phyloP scores from a whole-genome alignment of 1,139 yeast genomes.

The Kodamaea arcana region DNA sequence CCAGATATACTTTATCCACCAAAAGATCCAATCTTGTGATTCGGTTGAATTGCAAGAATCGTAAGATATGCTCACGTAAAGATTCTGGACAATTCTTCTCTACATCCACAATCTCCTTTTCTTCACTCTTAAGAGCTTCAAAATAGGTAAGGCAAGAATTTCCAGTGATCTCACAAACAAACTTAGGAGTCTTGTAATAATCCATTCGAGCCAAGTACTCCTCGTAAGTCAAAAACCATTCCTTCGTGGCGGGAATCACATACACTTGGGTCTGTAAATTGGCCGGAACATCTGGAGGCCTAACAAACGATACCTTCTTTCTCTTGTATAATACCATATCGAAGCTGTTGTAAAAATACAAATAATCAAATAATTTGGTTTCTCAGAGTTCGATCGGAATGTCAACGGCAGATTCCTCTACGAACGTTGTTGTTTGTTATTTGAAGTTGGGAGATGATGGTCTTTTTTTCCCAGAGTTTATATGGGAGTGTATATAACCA shows the following conservation, averaged over 20 bases:
- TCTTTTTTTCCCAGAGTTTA: conserved; percentile 2
- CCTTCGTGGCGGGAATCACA: conserved; percentile 78
- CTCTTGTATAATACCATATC: conserved; percentile 67
- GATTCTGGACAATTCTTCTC: conserved; percentile 87
- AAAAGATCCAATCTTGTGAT: conserved; percentile 81
- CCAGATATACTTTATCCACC: conserved; percentile 76
- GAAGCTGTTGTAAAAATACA: too few species aligned
- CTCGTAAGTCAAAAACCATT: conserved; percentile 78
- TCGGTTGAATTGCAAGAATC: conserved; percentile 78
- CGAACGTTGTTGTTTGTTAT: neutral
- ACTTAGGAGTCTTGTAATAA: conserved; percentile 68
- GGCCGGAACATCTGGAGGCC: conserved; percentile 53
- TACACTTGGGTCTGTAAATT: conserved; percentile 60
- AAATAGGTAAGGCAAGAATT: conserved; percentile 86
- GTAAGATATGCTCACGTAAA: conserved; percentile 81
- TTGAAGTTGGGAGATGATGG: neutral
- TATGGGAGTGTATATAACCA: conserved; percentile 3
- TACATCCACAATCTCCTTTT: conserved; percentile 61
- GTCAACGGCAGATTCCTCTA: too few species aligned
- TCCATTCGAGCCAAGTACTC: conserved; percentile 68
- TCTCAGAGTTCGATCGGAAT: too few species aligned
- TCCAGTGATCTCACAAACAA: conserved; percentile 95
- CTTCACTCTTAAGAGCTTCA: conserved; percentile 81
- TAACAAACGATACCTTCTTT: conserved; percentile 58
- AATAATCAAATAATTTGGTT: too few species aligned